These are phyloP conservation scores for Phytophthora litchii DNA, from an alignment of 352 stramenopile genomes.

Conservation along the genomic window DNA sequence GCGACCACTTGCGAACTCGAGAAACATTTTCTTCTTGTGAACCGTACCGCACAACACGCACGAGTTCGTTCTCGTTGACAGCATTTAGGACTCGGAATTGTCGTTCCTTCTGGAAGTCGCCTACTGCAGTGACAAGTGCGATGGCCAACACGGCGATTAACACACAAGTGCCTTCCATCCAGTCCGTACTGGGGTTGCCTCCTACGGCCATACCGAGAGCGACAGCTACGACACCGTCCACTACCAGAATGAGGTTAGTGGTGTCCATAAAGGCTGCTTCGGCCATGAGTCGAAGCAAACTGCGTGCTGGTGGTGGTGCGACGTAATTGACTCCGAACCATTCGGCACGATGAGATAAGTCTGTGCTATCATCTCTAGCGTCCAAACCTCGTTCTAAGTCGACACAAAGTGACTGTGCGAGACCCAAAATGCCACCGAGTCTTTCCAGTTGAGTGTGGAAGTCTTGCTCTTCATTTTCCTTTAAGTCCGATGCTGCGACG, in stretches of 20 bases:
- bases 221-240: constrained; percentile 44
- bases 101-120: constrained; percentile 91
- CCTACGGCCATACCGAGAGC: constrained; percentile 36
- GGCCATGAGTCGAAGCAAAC: constrained; percentile 49
- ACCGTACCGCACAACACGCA: constrained; percentile 64
- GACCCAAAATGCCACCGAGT: constrained; percentile 51
- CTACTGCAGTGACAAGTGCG: constrained; percentile 82
- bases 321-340: constrained; percentile 49
- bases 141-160: constrained; percentile 90
- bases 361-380: constrained; percentile 1
- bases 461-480: background rate
- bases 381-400: constrained; percentile 38
- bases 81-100: constrained; percentile 86
- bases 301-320: constrained; percentile 15
- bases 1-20: constrained; percentile 61
- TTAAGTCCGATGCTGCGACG: constrained; percentile 10
- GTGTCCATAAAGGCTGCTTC: constrained; percentile 58
- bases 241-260: constrained; percentile 48
- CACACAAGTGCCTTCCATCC: constrained; percentile 75
- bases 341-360: constrained; percentile 10
- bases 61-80: constrained; percentile 68
- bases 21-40: constrained; percentile 21
- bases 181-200: constrained; percentile 41
- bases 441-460: constrained; percentile 35
- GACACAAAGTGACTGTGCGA: constrained; percentile 43